Evolutionary conservation across 805 yeast genomes (phyloP), one percentile per base, ranked within the genome.

Genomic region (Blastobotrys muscicola): DNA sequence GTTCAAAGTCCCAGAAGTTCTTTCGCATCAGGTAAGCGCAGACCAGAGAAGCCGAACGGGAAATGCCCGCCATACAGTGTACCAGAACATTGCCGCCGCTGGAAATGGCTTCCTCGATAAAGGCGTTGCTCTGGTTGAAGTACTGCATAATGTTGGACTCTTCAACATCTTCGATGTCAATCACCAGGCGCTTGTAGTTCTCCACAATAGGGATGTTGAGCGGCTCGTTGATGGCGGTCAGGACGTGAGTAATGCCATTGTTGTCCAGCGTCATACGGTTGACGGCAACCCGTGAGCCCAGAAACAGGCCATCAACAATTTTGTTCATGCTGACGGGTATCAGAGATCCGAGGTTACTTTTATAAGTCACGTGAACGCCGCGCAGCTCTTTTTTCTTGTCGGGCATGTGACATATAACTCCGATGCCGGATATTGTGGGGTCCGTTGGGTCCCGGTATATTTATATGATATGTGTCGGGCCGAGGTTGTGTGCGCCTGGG

Each of bases 21-120:
- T 87, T 67, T 57, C 78, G 74, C 96, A 92, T 90, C 36, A 89
- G 75, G 60, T 85, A 95, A 0, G 97, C 94, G 39, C 85, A 78
- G 32, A 81, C 79, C 11, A 87, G 80, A 0, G 97, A 80, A 0
- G 84, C 90, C 4, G 95, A 84, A 50, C 98, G 70, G 1, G 96
- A 86, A 26, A 85, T 85, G 1, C 98, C 98, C 26, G 95, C 97
- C 46, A 90, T 85, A 61, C 72, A 67, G 45, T 68, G 72, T n/a
- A 67, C 68, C 5, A 67, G 55, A 3, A 67, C 61, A 8, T 57
- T 54, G 7, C 54, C 60, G 31, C 61, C 61, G 11, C 39, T 41
- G 13, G 44, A 12, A 23, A 52, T 65, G 0, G 85, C 86, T 2
- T 62, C 55, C 39, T 80, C 82, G 2, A 90, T 82, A 58, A 85